phyloP scores from a whole-genome alignment of 2,329 filamentous ascomycete species.

The Ophiostoma tasmaniense region DNA sequence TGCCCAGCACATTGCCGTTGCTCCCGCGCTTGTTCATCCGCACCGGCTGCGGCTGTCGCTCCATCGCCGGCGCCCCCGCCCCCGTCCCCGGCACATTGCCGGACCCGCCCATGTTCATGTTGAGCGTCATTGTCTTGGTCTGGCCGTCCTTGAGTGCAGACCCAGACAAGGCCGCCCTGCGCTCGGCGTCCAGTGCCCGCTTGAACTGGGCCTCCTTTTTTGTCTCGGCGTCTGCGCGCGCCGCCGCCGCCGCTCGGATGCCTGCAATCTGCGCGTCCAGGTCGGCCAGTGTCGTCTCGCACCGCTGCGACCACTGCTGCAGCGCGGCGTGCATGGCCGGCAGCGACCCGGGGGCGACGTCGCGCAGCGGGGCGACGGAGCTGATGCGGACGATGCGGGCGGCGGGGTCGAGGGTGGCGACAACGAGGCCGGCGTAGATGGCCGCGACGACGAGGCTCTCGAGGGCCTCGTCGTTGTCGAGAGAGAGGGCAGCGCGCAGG shows the following conservation, averaged over 20 bases:
- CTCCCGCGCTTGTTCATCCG: slow-evolving; percentile 30
- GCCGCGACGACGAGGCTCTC: slow-evolving; percentile 81
- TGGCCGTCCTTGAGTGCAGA: slow-evolving; percentile 6
- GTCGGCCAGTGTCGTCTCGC: slow-evolving; percentile 61
- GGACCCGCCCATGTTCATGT: background rate
- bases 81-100: too few species aligned
- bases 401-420: slow-evolving; percentile 74
- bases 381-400: slow-evolving; percentile 67
- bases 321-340: slow-evolving; percentile 60
- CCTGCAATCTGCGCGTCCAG: slow-evolving; percentile 66
- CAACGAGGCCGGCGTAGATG: slow-evolving; percentile 76
- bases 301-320: slow-evolving; percentile 68
- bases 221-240: slow-evolving; percentile 42
- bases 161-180: slow-evolving; percentile 11
- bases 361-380: slow-evolving; percentile 75
- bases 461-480: slow-evolving; percentile 61
- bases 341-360: slow-evolving; percentile 67
- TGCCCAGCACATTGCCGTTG: slow-evolving; percentile 17
- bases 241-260: slow-evolving; percentile 52
- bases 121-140: slow-evolving; percentile 21
- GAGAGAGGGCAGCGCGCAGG: slow-evolving; percentile 58
- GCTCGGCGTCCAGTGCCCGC: slow-evolving; percentile 39
- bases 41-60: slow-evolving; percentile 14
- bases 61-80: background rate
- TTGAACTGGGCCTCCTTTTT: slow-evolving; percentile 42